phyloP scores from a whole-genome alignment of 768 basidiomycete genomes.

The Favolaschia claudopus region DNA sequence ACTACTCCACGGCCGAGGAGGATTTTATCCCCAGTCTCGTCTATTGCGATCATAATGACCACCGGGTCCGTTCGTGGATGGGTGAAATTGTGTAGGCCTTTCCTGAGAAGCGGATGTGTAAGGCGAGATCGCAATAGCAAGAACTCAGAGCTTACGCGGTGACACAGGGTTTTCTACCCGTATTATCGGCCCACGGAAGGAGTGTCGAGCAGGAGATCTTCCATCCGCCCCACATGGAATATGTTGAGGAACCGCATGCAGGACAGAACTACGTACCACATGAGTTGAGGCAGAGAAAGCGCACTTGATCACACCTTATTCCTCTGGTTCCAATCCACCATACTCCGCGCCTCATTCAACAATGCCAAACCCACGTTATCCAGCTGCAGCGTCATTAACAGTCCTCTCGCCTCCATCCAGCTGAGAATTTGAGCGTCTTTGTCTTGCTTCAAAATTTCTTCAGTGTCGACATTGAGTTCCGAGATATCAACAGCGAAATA shows the following conservation, averaged over 20 bases:
- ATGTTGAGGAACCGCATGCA: conserved; percentile 80
- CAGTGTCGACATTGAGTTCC: conserved; percentile 48
- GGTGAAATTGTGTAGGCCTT: conserved; percentile 86
- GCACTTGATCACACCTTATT: conserved; percentile 89
- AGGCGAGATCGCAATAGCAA: not conserved
- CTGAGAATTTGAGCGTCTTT: conserved; percentile 48
- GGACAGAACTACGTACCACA: conserved; percentile 75
- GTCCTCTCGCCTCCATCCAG: conserved; percentile 74
- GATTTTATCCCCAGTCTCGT: conserved; percentile 81
- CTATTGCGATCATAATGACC: conserved; percentile 89
- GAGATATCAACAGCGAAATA: conserved; percentile 86
- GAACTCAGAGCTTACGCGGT: conserved; percentile 60
- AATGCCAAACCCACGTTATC: conserved; percentile 74
- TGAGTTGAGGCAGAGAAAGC: conserved; percentile 17
- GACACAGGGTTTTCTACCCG: conserved; percentile 69
- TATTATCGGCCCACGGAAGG: conserved; percentile 76
- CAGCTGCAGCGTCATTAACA: conserved; percentile 55
- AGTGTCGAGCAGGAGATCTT: conserved; percentile 84
- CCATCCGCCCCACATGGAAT: conserved; percentile 96
- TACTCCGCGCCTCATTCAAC: conserved; percentile 78
- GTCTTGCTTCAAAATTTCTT: conserved; percentile 48
- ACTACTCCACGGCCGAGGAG: conserved; percentile 88
- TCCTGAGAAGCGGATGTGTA: conserved; percentile 49
- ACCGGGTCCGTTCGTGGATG: conserved; percentile 88
- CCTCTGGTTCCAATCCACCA: conserved; percentile 93